Evolutionary conservation across 2,329 filamentous ascomycete species (phyloP).

Genomic region (Clarireedia hainanense): DNA sequence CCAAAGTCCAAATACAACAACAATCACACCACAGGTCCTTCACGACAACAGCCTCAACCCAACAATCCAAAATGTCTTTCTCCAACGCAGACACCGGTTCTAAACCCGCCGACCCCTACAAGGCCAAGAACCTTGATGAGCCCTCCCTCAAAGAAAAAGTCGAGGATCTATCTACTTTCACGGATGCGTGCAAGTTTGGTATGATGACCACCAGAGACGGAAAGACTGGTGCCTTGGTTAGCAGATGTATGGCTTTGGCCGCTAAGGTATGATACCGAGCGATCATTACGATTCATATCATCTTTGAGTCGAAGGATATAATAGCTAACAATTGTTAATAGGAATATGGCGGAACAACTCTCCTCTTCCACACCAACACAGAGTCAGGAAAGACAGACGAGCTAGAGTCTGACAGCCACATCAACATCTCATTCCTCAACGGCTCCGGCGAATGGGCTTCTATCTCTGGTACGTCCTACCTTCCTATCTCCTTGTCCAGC

Average conservation of each 20-base stretch:
- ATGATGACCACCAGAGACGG: constrained; percentile 78
- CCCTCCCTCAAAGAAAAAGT: constrained; percentile 63
- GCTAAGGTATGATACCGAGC: constrained; percentile 50
- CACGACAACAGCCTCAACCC: neutral
- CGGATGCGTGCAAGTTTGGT: constrained; percentile 69
- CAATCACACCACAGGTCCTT: neutral
- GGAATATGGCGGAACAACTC: constrained; percentile 72
- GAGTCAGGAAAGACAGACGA: constrained; percentile 85
- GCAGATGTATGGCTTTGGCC: constrained; percentile 80
- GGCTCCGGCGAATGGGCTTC: constrained; percentile 77
- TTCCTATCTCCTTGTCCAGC: neutral
- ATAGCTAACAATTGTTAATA: constrained; percentile 28
- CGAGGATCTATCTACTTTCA: constrained; percentile 63
- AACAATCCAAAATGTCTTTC: constrained; percentile 31
- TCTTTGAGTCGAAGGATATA: neutral
- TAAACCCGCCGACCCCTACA: constrained; percentile 70
- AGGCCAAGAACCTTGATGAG: constrained; percentile 58
- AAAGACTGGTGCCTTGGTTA: constrained; percentile 59
- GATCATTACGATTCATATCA: neutral
- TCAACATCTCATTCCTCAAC: constrained; percentile 79
- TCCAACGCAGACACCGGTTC: constrained; percentile 53
- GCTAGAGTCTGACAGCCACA: constrained; percentile 59
- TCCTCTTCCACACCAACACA: constrained; percentile 88
- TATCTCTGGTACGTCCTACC: constrained; percentile 54
- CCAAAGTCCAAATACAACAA: neutral